Percentiles rank a stretch among this genome's conserved stretches.
These are phyloP conservation scores for Fusarium keratoplasticum DNA, from an alignment of 2,329 filamentous ascomycete species.

Conservation along the genomic window DNA sequence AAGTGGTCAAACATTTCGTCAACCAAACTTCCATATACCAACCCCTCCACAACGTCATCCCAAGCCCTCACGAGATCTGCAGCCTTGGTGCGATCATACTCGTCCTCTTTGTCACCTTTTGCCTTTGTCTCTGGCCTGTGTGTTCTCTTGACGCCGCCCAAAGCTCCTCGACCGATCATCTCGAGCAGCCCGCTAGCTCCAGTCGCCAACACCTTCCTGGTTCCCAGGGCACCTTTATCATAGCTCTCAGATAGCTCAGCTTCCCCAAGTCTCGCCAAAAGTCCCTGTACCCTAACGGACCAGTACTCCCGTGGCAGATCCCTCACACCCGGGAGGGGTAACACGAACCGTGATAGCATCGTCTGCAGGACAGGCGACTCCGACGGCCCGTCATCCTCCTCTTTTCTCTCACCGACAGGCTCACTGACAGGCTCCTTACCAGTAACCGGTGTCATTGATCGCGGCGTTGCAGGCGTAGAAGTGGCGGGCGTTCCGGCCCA, in stretches of 20 bases:
- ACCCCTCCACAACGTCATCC: slow-evolving; percentile 72
- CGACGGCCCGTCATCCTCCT: slow-evolving; percentile 50
- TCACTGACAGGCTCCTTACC: slow-evolving; percentile 18
- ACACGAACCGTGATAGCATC: slow-evolving; percentile 72
- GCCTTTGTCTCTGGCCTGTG: neutral
- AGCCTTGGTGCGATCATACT: slow-evolving; percentile 70
- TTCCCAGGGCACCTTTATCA: slow-evolving; percentile 80
- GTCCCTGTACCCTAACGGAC: slow-evolving; percentile 68
- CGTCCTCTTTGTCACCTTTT: slow-evolving; percentile 9
- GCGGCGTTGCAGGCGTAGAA: slow-evolving; percentile 44
- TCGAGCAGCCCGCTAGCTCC: slow-evolving; percentile 77
- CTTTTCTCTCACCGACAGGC: slow-evolving; percentile 12
- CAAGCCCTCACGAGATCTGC: slow-evolving; percentile 73
- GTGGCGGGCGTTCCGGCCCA: slow-evolving; percentile 39
- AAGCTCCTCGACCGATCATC: slow-evolving; percentile 72
- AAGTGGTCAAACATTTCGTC: slow-evolving; percentile 73
- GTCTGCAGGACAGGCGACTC: slow-evolving; percentile 75
- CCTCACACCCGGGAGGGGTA: slow-evolving; percentile 74
- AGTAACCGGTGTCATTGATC: slow-evolving; percentile 41
- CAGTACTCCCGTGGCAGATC: slow-evolving; percentile 74
- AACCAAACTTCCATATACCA: slow-evolving; percentile 76
- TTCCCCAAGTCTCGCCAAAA: slow-evolving; percentile 71
- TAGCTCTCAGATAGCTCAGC: slow-evolving; percentile 84
- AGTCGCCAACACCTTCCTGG: slow-evolving; percentile 79
- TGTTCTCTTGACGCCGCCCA: slow-evolving; percentile 63